Conservation (phyloP, 1,284 basidiomycete species). For the Prillingera fragicola region DNA sequence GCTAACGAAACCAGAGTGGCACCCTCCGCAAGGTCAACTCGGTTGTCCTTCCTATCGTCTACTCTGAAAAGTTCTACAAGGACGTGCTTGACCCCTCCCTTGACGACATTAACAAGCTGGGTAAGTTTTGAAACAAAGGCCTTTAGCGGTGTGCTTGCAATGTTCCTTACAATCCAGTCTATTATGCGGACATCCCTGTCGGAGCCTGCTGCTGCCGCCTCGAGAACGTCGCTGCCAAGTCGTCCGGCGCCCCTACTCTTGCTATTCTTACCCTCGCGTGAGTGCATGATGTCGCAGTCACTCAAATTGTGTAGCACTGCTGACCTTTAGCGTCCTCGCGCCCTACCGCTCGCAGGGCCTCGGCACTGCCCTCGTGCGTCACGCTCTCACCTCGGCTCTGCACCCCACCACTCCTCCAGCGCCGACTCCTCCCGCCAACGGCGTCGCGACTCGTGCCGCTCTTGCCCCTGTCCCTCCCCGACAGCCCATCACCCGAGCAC, state of each 20-base stretch:
- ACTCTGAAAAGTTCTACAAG: slow-evolving; percentile 48
- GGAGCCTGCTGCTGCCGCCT: slow-evolving; percentile 41
- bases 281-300: slow-evolving; percentile 12
- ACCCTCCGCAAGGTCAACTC: slow-evolving; percentile 45
- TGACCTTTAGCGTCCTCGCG: slow-evolving; percentile 35
- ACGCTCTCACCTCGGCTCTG: slow-evolving; percentile 33
- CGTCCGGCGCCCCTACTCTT: slow-evolving; percentile 33
- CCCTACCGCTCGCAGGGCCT: slow-evolving; percentile 45
- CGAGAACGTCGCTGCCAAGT: slow-evolving; percentile 31
- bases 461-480: slow-evolving; percentile 29
- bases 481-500: slow-evolving; percentile 35
- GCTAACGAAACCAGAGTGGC: slow-evolving; percentile 30
- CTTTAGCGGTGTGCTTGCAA: neutral
- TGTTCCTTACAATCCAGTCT: slow-evolving; percentile 24
- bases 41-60: slow-evolving; percentile 44
- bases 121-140: slow-evolving; percentile 19
- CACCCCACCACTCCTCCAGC: slow-evolving; percentile 40
- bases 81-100: slow-evolving; percentile 39
- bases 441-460: slow-evolving; percentile 32
- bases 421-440: slow-evolving; percentile 32
- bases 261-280: slow-evolving; percentile 45
- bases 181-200: slow-evolving; percentile 48
- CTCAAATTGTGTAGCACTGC: neutral
- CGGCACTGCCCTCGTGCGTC: slow-evolving; percentile 39
- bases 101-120: slow-evolving; percentile 48